Conservation (phyloP, 2,329 filamentous ascomycete species). For the Lasiodiplodia sp. region DNA sequence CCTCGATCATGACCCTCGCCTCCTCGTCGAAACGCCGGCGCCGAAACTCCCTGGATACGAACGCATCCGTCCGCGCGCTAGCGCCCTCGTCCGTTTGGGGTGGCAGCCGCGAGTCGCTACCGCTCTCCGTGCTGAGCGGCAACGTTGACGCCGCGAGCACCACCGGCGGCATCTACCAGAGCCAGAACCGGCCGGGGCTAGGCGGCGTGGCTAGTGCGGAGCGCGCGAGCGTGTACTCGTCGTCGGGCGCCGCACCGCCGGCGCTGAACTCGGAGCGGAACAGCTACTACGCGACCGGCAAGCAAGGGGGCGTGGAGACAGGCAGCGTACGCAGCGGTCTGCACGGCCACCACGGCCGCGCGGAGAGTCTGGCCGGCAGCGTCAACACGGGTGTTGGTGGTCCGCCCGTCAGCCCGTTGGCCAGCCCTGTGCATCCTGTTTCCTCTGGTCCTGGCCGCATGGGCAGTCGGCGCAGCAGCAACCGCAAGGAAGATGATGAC, state of each 20-base stretch:
- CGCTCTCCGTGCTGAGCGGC: slow-evolving; percentile 77
- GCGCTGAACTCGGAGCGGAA: slow-evolving; percentile 77
- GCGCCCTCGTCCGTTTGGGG: slow-evolving; percentile 84
- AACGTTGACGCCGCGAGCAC: slow-evolving; percentile 65
- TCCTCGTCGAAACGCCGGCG: slow-evolving; percentile 81
- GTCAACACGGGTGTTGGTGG: slow-evolving; percentile 54
- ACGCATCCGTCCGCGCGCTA: slow-evolving; percentile 84
- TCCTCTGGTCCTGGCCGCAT: slow-evolving; percentile 17
- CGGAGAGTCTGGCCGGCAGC: slow-evolving; percentile 83
- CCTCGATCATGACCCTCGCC: slow-evolving; percentile 83
- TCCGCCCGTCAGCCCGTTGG: slow-evolving; percentile 62
- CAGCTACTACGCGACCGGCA: slow-evolving; percentile 73
- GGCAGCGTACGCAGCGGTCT: slow-evolving; percentile 80
- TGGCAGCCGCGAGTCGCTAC: slow-evolving; percentile 79
- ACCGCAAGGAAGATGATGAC: slow-evolving; percentile 27
- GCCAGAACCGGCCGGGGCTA: slow-evolving; percentile 60
- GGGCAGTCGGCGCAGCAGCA: slow-evolving; percentile 28
- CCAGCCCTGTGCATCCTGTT: slow-evolving; percentile 51
- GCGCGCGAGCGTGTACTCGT: slow-evolving; percentile 82
- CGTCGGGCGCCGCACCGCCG: slow-evolving; percentile 66
- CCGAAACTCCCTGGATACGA: slow-evolving; percentile 81
- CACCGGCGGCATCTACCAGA: slow-evolving; percentile 60
- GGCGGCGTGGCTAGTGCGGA: slow-evolving; percentile 66
- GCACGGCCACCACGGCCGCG: slow-evolving; percentile 74
- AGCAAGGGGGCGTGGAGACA: slow-evolving; percentile 64